Base-by-base conservation (phyloP, 2,329 filamentous ascomycete genomes). In the Dothideomycetidae sp. region DNA sequence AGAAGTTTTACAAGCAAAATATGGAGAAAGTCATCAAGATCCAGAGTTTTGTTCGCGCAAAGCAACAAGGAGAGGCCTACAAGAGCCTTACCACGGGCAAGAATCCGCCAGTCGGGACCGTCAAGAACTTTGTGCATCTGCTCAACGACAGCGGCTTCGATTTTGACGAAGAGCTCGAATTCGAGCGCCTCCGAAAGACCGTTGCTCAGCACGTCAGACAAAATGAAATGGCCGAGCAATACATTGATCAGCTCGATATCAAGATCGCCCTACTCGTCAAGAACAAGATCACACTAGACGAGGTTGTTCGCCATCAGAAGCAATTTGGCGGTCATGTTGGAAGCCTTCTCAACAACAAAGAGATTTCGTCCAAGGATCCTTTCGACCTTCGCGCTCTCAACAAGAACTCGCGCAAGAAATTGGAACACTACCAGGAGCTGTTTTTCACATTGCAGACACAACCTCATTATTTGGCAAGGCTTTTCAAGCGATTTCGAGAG, bases 21-120 rank as follows among this genome's bases (percentile, higher is more conserved):
- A 98, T 98, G 90, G 77, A 93, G 52, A 96, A 92, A 60, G 90
- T 98, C 16, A 78, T 98, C 67, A 98, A 98, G 60, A 85, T 96
- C 40, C 92, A 98, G 56, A 98, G 90, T 55, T 93, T 96, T 48
- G 78, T 96, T 37, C 77, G 90, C 44, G 90, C 79, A 46, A 90
- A 92, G 54, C 82, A 96, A 34, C 90, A 98, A 58, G 90, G 90
- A 36, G 84, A 98, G 60, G 90, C 90, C 2, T 98, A 98, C 67
- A 94, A 93, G 70, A 93, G 83, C 55, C 68, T 98, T 46, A 96
- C 86, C 2, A 86, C 77, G 19, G 92, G 90, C 43, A 94, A 93
- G 62, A 96, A 96, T 53, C 90, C 90, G 15, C 90, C 90, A 1
- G 85, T 98, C 42, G 84, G 84, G 28, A 93, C 92, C 1, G 83